Base-by-base conservation (phyloP, 805 yeast genomes). In the Diddensiella santjacobensis region DNA sequence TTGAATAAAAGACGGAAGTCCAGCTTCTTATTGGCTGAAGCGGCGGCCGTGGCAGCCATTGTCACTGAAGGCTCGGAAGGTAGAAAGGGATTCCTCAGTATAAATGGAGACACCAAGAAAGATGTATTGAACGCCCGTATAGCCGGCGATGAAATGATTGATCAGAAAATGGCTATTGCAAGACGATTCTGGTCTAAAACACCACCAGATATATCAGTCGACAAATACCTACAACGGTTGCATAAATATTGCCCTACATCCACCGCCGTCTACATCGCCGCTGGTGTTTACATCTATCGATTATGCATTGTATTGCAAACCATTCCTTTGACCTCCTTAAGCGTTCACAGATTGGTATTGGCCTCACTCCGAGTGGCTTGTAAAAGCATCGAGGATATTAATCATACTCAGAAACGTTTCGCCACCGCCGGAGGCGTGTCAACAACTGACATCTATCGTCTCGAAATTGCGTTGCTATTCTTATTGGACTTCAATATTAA, bases 401-500 rank as follows among this genome's bases (percentile, higher is more conserved):
- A 67, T 37, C 74, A 72, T 54, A 67, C 72, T 2, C 79, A 74
- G 58, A 63, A 63, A 40, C 68, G 75, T 47, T 73, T 71, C 48
- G 72, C 77, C 35, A 71, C 71, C 36, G 77, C 73, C 0, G 75
- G 75, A 22, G 80, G 80, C 0, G 62, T 76, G 11, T 61, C 72
- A 3, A 50, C 66, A 36, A 45, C 58, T 3, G 84, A 79, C 46
- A 62, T 79, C 42, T 63, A 69, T 47, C 64, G 69, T 22, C 62
- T 80, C 39, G 84, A 79, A 55, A 70, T 78, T 18, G 72, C 79
- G 1, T 64, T 79, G 35, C 60, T 80, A 48, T 75, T 74, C 54
- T 57, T 78, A 40, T 51, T 75, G 43, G 74, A 77, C 57, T 79
- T 77, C 59, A 72, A 75, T 42, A 61, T 80, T 48, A 71, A 70